Conservation (phyloP, 495 filamentous ascomycete genomes). For the Annulohypoxylon bovei region DNA sequence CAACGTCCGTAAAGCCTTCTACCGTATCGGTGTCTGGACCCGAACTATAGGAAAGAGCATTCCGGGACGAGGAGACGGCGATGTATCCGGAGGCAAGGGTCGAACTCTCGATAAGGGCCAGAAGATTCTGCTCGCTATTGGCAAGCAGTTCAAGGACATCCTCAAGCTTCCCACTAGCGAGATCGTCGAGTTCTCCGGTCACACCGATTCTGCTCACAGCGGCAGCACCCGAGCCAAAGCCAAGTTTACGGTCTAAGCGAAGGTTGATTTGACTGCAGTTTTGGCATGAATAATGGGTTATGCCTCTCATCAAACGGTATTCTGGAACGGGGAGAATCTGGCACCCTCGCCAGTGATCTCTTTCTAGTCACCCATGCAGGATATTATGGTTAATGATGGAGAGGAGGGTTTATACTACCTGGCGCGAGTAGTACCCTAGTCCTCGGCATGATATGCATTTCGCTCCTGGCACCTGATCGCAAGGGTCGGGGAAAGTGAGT, state of each 20-base stretch:
- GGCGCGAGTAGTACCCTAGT: neutral
- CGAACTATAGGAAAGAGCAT: constrained; percentile 86
- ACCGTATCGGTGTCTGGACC: constrained; percentile 92
- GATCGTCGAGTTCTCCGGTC: constrained; percentile 91
- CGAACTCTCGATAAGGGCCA: constrained; percentile 80
- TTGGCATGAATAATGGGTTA: constrained; percentile 2
- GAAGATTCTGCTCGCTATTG: constrained; percentile 83
- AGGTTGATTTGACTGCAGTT: neutral
- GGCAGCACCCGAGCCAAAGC: constrained; percentile 96
- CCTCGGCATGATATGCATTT: constrained; percentile 18
- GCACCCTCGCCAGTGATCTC: neutral
- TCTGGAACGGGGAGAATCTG: neutral
- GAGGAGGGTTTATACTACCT: constrained; percentile 3
- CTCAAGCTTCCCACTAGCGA: constrained; percentile 79
- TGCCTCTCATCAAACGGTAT: neutral
- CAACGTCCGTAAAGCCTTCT: constrained; percentile 98
- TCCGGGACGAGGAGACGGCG: constrained; percentile 75
- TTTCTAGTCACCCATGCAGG: neutral
- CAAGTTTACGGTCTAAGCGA: constrained; percentile 80
- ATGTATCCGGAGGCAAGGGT: constrained; percentile 72
- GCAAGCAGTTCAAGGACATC: constrained; percentile 88
- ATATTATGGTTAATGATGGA: constrained; percentile 5
- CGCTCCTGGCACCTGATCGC: neutral
- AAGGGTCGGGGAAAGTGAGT: constrained; percentile 8
- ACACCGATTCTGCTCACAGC: constrained; percentile 90